phyloP scores from a whole-genome alignment of 202 grass and related monocot species.

The Panicum hallii region DNA sequence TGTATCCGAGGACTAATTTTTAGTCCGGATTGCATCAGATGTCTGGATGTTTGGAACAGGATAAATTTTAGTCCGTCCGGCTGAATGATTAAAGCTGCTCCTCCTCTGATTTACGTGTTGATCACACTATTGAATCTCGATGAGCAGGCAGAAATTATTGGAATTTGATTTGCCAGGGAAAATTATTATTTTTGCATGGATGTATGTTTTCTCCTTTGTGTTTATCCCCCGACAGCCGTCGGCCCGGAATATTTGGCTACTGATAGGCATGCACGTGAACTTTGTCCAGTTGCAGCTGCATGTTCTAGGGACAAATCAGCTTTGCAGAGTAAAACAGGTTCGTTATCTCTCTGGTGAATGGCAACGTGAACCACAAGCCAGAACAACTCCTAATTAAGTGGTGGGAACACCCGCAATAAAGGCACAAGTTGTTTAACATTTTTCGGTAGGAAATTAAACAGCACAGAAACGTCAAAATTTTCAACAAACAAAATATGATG shows the following conservation, averaged over 20 bases:
- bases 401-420: neutral
- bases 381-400: neutral
- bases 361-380: constrained; percentile 21
- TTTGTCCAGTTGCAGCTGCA: constrained; percentile 33
- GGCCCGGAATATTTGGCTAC: constrained; percentile 30
- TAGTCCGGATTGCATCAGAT: no score
- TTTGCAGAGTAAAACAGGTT: constrained; percentile 2
- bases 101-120: neutral
- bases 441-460: neutral
- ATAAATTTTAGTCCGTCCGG: neutral
- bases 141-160: neutral
- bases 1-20: no score
- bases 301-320: neutral
- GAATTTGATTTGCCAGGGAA: no score
- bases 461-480: neutral
- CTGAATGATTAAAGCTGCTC: constrained; percentile 42
- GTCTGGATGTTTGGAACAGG: no score
- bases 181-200: constrained; percentile 19
- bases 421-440: neutral
- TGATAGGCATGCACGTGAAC: constrained; percentile 42
- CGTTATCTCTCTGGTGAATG: neutral
- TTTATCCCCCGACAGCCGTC: constrained; percentile 20
- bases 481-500: neutral
- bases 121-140: neutral
- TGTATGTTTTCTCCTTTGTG: neutral